These are phyloP conservation scores for Tricholoma furcatifolium DNA, from an alignment of 768 basidiomycete genomes.

Conservation along the genomic window DNA sequence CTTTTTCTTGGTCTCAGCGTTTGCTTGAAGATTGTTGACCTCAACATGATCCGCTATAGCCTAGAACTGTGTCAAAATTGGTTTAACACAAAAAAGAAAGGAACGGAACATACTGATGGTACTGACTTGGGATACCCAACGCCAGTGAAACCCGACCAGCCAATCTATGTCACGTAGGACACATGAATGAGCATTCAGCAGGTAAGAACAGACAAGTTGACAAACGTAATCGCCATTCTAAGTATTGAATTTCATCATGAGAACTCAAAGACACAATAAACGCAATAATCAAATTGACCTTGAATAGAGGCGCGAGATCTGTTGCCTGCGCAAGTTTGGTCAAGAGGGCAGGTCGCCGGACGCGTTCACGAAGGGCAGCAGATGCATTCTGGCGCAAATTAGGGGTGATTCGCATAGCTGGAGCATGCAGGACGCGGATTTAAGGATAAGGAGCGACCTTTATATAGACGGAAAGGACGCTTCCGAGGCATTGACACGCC, in stretches of 20 bases:
- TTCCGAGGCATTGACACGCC: background rate
- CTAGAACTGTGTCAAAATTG: conserved; percentile 16
- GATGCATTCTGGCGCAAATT: conserved; percentile 29
- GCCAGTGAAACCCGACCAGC: conserved; percentile 51
- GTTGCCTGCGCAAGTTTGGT: conserved; percentile 34
- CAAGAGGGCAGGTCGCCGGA: conserved; percentile 36
- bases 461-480: background rate
- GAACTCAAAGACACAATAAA: background rate
- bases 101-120: conserved; percentile 33
- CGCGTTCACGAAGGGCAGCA: conserved; percentile 40
- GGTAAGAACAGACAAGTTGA: conserved; percentile 3
- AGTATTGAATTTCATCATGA: background rate
- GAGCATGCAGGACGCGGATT: background rate
- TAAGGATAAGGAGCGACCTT: background rate
- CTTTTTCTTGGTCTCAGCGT: conserved; percentile 40
- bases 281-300: conserved; percentile 23
- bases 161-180: conserved; percentile 34
- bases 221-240: conserved; percentile 48
- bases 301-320: conserved; percentile 42
- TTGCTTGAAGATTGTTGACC: conserved; percentile 40
- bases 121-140: conserved; percentile 49
- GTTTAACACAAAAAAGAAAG: background rate
- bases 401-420: conserved; percentile 29
- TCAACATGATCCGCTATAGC: conserved; percentile 47
- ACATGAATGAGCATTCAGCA: background rate